Conservation (phyloP, 768 basidiomycete species). For the Amanita rubescens region DNA sequence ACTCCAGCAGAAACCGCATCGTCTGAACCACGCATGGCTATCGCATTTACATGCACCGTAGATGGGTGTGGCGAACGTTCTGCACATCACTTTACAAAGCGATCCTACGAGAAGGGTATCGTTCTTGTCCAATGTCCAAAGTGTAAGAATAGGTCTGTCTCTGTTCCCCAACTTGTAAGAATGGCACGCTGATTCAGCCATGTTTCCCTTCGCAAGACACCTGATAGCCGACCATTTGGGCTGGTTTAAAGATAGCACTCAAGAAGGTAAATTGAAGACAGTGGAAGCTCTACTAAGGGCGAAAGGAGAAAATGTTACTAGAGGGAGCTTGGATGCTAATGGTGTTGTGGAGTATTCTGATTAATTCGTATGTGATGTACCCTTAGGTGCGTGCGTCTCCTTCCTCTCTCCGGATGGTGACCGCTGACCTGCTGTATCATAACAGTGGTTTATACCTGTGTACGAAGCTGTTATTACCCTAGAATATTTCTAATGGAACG, state of each 20-base stretch:
- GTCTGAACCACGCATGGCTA: conserved; percentile 23
- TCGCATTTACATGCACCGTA: conserved; percentile 87
- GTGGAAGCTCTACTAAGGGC: conserved; percentile 76
- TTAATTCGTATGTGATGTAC: background rate
- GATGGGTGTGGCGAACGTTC: conserved; percentile 65
- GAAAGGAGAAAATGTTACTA: conserved; percentile 69
- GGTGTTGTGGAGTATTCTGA: conserved; percentile 49
- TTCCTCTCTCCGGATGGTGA: background rate
- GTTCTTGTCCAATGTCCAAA: conserved; percentile 89
- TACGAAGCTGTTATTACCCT: background rate
- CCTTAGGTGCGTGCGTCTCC: background rate
- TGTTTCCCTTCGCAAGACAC: conserved; percentile 38
- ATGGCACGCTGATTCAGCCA: background rate
- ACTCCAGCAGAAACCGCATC: background rate
- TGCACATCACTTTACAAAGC: conserved; percentile 80
- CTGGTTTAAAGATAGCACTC: conserved; percentile 84
- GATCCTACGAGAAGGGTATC: conserved; percentile 81
- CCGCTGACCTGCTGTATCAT: background rate
- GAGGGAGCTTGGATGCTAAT: conserved; percentile 38
- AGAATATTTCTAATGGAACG: too few relatives aligned
- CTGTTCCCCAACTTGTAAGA: conserved; percentile 4
- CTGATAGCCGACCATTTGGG: conserved; percentile 86
- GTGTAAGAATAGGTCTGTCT: conserved; percentile 75
- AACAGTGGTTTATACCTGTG: background rate
- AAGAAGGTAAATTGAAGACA: conserved; percentile 64